Evolutionary conservation across 371 early-diverging fungal species (phyloP).

Genomic region (Haplosporangium sp.): DNA sequence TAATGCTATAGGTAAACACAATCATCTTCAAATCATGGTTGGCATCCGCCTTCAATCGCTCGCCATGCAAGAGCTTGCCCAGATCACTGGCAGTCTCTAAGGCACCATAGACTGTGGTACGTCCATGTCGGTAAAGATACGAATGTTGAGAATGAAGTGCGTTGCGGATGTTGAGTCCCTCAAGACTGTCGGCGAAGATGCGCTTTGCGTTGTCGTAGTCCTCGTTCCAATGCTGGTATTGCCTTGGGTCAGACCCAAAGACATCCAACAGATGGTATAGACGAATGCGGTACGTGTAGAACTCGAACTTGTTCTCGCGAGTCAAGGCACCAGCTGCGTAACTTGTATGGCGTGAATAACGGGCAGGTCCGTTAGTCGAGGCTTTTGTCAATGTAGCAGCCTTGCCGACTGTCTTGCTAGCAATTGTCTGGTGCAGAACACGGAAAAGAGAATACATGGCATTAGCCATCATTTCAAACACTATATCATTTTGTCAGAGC

Average conservation of each 20-base stretch:
- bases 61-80: slow-evolving; percentile 39
- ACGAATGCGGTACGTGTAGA: slow-evolving; percentile 48
- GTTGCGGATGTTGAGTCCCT: slow-evolving; percentile 46
- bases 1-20: slow-evolving; percentile 45
- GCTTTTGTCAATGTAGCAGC: slow-evolving; percentile 12
- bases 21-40: slow-evolving; percentile 32
- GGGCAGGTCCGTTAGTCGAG: slow-evolving; percentile 38
- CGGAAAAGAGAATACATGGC: too few species aligned
- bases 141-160: slow-evolving; percentile 48
- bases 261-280: slow-evolving; percentile 40
- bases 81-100: slow-evolving; percentile 24
- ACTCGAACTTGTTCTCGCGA: slow-evolving; percentile 36
- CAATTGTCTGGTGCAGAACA: slow-evolving; percentile 31
- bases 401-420: slow-evolving; percentile 14
- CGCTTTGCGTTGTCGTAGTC: slow-evolving; percentile 34
- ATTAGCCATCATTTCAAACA: too few species aligned
- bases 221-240: slow-evolving; percentile 45
- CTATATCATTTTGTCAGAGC: too few species aligned
- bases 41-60: slow-evolving; percentile 26
- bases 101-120: slow-evolving; percentile 19
- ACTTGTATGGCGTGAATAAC: slow-evolving; percentile 54
- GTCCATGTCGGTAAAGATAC: slow-evolving; percentile 51
- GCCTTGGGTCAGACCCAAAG: slow-evolving; percentile 30
- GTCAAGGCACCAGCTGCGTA: slow-evolving; percentile 53
- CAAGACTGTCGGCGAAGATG: slow-evolving; percentile 41